phyloP scores from a whole-genome alignment of 805 yeast genomes.

The Torulaspora indica region DNA sequence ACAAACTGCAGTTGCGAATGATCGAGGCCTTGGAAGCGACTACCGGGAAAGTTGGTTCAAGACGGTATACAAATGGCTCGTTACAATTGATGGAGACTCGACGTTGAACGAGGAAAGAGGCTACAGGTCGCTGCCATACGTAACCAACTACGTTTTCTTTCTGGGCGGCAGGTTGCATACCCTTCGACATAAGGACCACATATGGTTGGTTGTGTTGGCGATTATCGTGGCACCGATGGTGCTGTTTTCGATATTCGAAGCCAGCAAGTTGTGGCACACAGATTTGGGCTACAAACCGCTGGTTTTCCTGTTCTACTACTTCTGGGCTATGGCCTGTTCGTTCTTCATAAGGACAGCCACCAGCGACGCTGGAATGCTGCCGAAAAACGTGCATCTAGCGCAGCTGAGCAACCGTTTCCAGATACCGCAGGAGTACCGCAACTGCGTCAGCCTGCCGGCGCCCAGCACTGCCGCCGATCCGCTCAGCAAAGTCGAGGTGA shows the following conservation, averaged over 20 bases:
- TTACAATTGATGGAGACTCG: constrained; percentile 24
- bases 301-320: constrained; percentile 54
- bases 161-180: constrained; percentile 63
- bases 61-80: constrained; percentile 20
- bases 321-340: constrained; percentile 47
- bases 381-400: constrained; percentile 59
- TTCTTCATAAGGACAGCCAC: constrained; percentile 52
- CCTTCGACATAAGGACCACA: constrained; percentile 38
- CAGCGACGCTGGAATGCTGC: constrained; percentile 67
- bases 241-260: constrained; percentile 49
- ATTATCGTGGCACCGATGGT: constrained; percentile 45
- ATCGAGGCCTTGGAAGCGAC: background rate
- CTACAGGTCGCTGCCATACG: constrained; percentile 22
- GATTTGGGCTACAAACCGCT: constrained; percentile 21
- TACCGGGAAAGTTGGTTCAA: constrained; percentile 9
- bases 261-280: constrained; percentile 27
- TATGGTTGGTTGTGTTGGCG: constrained; percentile 37
- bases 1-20: background rate
- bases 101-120: constrained; percentile 16
- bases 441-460: constrained; percentile 47
- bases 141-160: constrained; percentile 45
- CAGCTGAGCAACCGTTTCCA: constrained; percentile 32
- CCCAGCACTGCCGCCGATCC: constrained; percentile 10
- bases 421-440: constrained; percentile 57
- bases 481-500: constrained; percentile 44